These are phyloP conservation scores for Entonaema liquescens DNA, from an alignment of 495 filamentous ascomycete genomes.

Conservation along the genomic window DNA sequence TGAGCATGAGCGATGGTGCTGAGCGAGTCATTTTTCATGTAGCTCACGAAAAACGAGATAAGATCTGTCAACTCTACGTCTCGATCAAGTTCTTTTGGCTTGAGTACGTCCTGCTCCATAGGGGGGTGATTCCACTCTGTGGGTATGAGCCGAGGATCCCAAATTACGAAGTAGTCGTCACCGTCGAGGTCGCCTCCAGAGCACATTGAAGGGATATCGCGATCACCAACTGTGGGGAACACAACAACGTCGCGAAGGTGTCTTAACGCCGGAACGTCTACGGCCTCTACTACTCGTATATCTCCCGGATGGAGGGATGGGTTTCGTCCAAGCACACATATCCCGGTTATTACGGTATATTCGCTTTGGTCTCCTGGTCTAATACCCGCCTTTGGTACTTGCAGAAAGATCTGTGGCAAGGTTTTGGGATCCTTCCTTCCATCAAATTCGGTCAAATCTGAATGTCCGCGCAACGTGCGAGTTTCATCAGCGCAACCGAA, in stretches of 20 bases:
- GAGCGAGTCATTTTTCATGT: slow-evolving; percentile 92
- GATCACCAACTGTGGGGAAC: slow-evolving; percentile 83
- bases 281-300: slow-evolving; percentile 85
- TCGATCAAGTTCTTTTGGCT: slow-evolving; percentile 58
- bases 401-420: slow-evolving; percentile 89
- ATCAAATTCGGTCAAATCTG: slow-evolving; percentile 36
- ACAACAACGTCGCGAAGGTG: slow-evolving; percentile 88
- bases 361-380: slow-evolving; percentile 58
- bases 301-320: slow-evolving; percentile 96
- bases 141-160: slow-evolving; percentile 83
- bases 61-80: slow-evolving; percentile 74
- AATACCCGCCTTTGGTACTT: slow-evolving; percentile 61
- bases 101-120: slow-evolving; percentile 73
- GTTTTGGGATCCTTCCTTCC: slow-evolving; percentile 51
- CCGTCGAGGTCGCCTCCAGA: slow-evolving; percentile 96
- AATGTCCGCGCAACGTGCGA: slow-evolving; percentile 74
- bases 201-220: slow-evolving; percentile 89
- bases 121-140: slow-evolving; percentile 71
- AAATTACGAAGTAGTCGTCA: slow-evolving; percentile 94
- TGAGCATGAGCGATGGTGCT: slow-evolving; percentile 84
- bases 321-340: slow-evolving; percentile 89
- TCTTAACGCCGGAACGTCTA: slow-evolving; percentile 74
- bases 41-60: slow-evolving; percentile 84
- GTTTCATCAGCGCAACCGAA: slow-evolving; percentile 93
- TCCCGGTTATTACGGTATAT: slow-evolving; percentile 74